phyloP scores from a whole-genome alignment of 192 early-diverging fungal genomes.

The Physocladia obscura region DNA sequence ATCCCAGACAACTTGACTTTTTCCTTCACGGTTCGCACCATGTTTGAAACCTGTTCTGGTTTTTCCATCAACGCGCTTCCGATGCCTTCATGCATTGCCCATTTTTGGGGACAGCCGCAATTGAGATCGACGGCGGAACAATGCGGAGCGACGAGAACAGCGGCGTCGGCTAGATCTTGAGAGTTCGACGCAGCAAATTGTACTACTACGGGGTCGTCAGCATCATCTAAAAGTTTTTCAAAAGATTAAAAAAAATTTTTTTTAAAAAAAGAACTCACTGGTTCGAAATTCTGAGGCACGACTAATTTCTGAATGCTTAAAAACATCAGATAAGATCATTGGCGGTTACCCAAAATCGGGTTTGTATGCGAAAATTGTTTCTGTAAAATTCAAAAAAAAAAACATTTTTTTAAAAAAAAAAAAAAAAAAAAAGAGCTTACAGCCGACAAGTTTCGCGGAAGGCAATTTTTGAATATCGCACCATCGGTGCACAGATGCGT shows the following conservation, averaged over 20 bases:
- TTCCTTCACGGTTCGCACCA: conserved; percentile 75
- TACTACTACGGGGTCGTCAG: conserved; percentile 86
- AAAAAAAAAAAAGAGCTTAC: conserved; percentile 46
- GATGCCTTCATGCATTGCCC: conserved; percentile 88
- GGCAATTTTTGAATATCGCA: conserved; percentile 91
- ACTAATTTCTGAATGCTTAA: conserved; percentile 77
- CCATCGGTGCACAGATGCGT: conserved; percentile 94
- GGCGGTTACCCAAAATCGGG: conserved; percentile 90
- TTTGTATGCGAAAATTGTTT: conserved; percentile 61
- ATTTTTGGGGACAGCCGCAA: conserved; percentile 96
- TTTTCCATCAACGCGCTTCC: conserved; percentile 83
- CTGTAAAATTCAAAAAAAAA: neutral
- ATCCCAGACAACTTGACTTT: conserved; percentile 44
- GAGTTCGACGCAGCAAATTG: conserved; percentile 90
- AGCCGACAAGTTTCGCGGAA: conserved; percentile 84
- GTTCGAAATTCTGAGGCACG: conserved; percentile 83
- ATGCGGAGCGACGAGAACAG: conserved; percentile 72
- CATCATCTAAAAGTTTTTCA: too few relatives aligned
- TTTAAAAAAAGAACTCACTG: conserved; percentile 41
- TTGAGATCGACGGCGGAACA: conserved; percentile 60
- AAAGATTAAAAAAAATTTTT: too few relatives aligned
- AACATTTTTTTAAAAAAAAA: neutral
- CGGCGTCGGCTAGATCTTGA: conserved; percentile 79
- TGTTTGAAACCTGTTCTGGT: conserved; percentile 88
- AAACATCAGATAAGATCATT: conserved; percentile 94